phyloP scores from a whole-genome alignment of 257 asterid species.

The Eucommia ulmoides region DNA sequence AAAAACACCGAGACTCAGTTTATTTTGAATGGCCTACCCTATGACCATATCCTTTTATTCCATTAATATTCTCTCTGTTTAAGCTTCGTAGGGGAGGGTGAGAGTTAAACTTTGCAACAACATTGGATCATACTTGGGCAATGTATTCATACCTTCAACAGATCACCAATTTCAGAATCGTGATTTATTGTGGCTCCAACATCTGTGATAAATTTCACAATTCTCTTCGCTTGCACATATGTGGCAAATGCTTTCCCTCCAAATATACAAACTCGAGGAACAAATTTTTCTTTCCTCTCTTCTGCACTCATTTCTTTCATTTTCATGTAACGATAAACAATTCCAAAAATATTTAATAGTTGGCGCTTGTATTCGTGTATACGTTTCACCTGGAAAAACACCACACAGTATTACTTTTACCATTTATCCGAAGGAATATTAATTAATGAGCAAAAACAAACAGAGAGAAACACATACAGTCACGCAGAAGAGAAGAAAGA shows the following conservation, averaged over 20 bases:
- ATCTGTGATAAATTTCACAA: conserved; percentile 47
- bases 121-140: not conserved
- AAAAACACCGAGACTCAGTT: no score
- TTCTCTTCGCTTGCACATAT: conserved; percentile 50
- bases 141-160: conserved; percentile 30
- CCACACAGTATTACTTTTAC: no score
- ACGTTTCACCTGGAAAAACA: conserved; percentile 49
- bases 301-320: conserved; percentile 44
- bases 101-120: not conserved
- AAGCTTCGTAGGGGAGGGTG: no score
- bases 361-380: conserved; percentile 55
- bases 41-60: no score
- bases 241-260: conserved; percentile 57
- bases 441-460: no score
- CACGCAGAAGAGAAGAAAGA: not conserved
- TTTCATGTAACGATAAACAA: conserved; percentile 43
- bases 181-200: conserved; percentile 48
- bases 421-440: no score
- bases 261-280: conserved; percentile 54
- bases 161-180: conserved; percentile 47
- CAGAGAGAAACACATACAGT: conserved; percentile 10
- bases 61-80: no score
- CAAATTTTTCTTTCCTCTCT: conserved; percentile 33
- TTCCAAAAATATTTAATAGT: conserved; percentile 39
- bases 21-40: no score